phyloP scores from a whole-genome alignment of 768 basidiomycete species.

The Ramaria sp. region DNA sequence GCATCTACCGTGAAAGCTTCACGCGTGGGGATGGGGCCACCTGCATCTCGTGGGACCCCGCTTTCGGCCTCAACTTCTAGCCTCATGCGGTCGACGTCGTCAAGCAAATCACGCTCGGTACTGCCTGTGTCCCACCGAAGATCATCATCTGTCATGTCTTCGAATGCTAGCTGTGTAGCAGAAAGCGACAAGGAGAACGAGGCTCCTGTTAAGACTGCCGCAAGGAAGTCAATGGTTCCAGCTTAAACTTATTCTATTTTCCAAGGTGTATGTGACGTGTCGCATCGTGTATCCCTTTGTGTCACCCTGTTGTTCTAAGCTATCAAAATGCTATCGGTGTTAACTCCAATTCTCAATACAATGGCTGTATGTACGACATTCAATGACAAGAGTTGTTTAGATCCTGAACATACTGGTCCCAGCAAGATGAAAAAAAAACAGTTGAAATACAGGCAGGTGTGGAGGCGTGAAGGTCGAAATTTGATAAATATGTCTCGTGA shows the following conservation, averaged over 20 bases:
- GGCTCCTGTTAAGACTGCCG: background rate
- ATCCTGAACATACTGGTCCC: too few species aligned
- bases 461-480: too few species aligned
- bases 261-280: background rate
- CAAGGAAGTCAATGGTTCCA: background rate
- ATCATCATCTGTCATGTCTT: slow-evolving; percentile 10
- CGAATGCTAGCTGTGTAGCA: slow-evolving; percentile 11
- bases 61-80: background rate
- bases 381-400: too few species aligned
- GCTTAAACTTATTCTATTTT: slow-evolving; percentile 1
- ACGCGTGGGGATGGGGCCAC: background rate
- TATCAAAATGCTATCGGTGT: background rate
- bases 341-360: background rate
- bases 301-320: background rate
- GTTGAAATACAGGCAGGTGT: too few species aligned
- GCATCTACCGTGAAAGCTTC: background rate
- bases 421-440: too few species aligned
- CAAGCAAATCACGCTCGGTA: background rate
- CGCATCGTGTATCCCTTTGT: background rate
- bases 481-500: too few species aligned
- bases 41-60: background rate
- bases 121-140: background rate
- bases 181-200: slow-evolving; percentile 7
- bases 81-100: background rate
- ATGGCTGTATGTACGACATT: too few species aligned